Base-by-base conservation (phyloP, 2,329 filamentous ascomycete genomes). In the Stachybotrys chartarum region DNA sequence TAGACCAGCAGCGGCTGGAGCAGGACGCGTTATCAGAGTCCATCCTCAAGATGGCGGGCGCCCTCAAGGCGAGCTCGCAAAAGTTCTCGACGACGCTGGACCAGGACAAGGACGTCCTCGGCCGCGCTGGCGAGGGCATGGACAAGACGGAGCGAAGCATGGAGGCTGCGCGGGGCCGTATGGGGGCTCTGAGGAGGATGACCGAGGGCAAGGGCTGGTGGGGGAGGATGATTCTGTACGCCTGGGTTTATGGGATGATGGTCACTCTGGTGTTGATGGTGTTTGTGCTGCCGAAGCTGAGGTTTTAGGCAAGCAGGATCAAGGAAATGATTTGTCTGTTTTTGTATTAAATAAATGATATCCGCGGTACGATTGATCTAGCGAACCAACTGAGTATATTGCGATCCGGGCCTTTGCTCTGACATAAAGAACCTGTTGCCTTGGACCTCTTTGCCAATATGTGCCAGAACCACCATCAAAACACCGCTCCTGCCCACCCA, bases 191-290 rank as follows among this genome's bases (percentile, higher is more conserved):
- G 67, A 78, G 83, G 62, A 80, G 80, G 53, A 91, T 96, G 85
- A 91, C 87, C 16, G 93, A 97, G 74, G 92, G 91, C 4, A 86
- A 87, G 68, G 91, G 91, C 0, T 95, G 88, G 88, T 91, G 82
- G 84, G 91, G 88, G 6, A 76, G 92, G 53, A 82, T 96, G 76
- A 78, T 93, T 72, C 77, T 97, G 58, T 96, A 94, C 75, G 87
- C 78, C 45, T 88, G 90, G 80, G 91, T 97, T 51, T 88, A 86
- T 64, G 90, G 83, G 32, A 70, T 97, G 59, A 93, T 91, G 86
- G 64, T 95, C n/a, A 73, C 84, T 30, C 81, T 91, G 17, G 75
- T 96, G 42, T 63, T 95, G 68, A 71, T 97, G 60, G 92, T 97
- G 12, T 93, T 93, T 75, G 80, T 93, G 52, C 75, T 91, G 67